Evolutionary conservation across 352 stramenopile species (phyloP), one percentile per base, ranked within the genome.

Genomic region (Globisporangium spinosum): DNA sequence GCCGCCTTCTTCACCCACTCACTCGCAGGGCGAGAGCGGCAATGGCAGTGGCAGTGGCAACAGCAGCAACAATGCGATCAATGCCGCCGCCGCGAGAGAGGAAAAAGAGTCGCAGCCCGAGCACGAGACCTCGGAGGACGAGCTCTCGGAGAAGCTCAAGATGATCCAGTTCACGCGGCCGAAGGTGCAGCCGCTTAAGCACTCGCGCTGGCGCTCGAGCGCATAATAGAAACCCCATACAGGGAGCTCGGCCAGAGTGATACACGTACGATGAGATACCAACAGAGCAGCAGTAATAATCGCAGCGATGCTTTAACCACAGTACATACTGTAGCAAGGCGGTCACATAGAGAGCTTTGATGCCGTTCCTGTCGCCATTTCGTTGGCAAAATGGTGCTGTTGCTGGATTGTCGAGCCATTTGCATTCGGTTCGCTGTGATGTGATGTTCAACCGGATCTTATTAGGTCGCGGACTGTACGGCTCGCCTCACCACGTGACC

Each of bases 91-190:
- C 56, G 49, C 40, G n/a, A 69, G 22, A 22, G 65, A 64, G 5
- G 58, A 68, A 12, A 56, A 65, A 8, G 55, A 40, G 12, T 29
- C 62, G 9, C 25, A 45, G 13, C 29, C 62, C 43, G 58, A 78
- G 55, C 69, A 64, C 23, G 67, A 87, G n/a, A 71, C 65, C n/a
- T 65, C 59, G 34, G 80, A 89, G 51, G 80, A 91, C 32, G 80
- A 88, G 25, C 71, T 91, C 38, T 79, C 69, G 27, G 77, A 89
- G 62, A 89, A 89, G 70, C 80, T 91, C 25, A 73, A 73, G 62
- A 89, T 79, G 27, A 91, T 89, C 64, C 79, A 87, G 71, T 77
- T 91, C 62, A 81, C 74, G 59, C 77, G 77, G 5, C 83, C 80
- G n/a, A 80, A 75, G 57, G 72, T 91, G 47, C 79, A 74, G 55